Conservation (phyloP, 179 eudicot species). For the Silene vulgaris region DNA sequence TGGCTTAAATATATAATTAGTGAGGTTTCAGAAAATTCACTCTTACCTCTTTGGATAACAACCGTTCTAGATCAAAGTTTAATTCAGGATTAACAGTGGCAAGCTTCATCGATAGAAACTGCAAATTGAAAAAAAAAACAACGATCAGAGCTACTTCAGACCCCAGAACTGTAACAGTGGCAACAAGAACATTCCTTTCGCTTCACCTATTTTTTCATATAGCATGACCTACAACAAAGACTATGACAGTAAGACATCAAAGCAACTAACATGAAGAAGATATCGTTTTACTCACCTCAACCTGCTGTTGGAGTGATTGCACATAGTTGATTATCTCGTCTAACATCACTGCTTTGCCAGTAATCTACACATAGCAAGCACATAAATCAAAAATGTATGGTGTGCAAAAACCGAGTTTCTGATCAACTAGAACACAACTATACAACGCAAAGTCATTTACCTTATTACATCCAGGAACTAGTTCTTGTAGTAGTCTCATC, state of each 20-base stretch:
- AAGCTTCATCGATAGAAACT: conserved; percentile 61
- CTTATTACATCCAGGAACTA: conserved; percentile 98
- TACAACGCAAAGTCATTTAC: conserved; percentile 29
- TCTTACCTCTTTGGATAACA: conserved; percentile 51
- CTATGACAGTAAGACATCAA: neutral
- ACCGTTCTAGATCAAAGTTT: conserved; percentile 37
- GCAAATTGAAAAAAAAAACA: conserved; percentile 14
- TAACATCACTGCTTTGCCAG: conserved; percentile 97
- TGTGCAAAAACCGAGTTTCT: neutral
- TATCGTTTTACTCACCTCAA: conserved; percentile 57
- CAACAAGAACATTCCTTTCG: no score
- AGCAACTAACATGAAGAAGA: neutral
- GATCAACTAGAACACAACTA: neutral
- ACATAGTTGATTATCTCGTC: conserved; percentile 99
- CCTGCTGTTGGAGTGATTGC: conserved; percentile 95
- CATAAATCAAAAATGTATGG: conserved; percentile 1
- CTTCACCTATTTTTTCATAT: neutral
- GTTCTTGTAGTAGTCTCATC: conserved; percentile 96
- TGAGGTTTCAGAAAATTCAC: neutral
- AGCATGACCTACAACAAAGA: neutral
- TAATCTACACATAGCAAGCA: conserved; percentile 31
- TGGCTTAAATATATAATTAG: neutral
- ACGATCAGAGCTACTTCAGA: conserved; percentile 9
- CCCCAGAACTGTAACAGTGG: neutral
- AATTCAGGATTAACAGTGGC: conserved; percentile 50